Conservation (phyloP, 257 asterid species). For the Jacaranda mimosifolia region DNA sequence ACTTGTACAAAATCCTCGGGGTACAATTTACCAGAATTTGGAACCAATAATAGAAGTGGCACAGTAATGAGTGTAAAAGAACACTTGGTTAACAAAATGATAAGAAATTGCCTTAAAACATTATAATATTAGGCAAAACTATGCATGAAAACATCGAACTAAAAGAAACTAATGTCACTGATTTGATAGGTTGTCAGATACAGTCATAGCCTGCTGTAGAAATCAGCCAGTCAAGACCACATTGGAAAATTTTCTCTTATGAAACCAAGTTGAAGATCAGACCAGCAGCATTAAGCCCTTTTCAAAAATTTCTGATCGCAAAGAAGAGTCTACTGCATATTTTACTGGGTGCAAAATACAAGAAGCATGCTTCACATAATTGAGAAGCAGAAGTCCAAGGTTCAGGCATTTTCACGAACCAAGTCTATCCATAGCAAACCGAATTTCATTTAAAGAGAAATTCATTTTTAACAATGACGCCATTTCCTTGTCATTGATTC, state of each 20-base stretch:
- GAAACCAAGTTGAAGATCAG: constrained; percentile 1
- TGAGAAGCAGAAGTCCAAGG: constrained; percentile 34
- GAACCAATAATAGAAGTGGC: constrained; percentile 23
- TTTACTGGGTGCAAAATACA: constrained; percentile 16
- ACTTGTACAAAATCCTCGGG: not conserved
- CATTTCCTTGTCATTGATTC: constrained; percentile 59
- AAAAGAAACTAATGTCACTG: constrained; percentile 9
- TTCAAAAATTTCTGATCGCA: not conserved
- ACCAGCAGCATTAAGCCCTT: not conserved
- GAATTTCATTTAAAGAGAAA: constrained; percentile 77
- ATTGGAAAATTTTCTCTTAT: not conserved
- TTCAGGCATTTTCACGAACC: constrained; percentile 62
- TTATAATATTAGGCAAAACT: not conserved
- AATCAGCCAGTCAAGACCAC: constrained; percentile 9
- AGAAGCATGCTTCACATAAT: constrained; percentile 40
- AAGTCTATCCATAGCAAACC: constrained; percentile 77
- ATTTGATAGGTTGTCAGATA: constrained; percentile 5
- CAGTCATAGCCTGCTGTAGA: constrained; percentile 1
- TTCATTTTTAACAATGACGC: constrained; percentile 76
- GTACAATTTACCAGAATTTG: constrained; percentile 17
- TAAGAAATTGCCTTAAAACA: not conserved
- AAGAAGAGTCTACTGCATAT: not conserved
- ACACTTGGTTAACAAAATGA: constrained; percentile 29
- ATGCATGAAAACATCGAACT: constrained; percentile 8
- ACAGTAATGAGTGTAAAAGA: constrained; percentile 9